Percentiles rank a stretch among this genome's conserved stretches.
Evolutionary conservation across 2,329 filamentous ascomycete genomes (phyloP).

Genomic region (Bertia moriformis): DNA sequence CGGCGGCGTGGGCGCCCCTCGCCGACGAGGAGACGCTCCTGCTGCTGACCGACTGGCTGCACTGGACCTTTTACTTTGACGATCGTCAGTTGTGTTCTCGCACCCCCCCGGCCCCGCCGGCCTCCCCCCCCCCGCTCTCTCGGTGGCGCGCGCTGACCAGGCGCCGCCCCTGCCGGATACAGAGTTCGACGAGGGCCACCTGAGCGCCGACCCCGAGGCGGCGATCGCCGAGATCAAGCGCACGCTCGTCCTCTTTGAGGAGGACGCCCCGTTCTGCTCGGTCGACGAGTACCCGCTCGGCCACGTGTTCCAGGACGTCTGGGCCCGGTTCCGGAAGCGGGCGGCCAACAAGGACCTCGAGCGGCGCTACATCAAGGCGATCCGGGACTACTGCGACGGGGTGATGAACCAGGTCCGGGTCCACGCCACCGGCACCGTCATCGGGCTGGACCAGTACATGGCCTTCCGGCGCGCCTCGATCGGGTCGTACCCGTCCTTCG

Average conservation of each 20-base stretch:
- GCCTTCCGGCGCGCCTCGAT: constrained; percentile 7
- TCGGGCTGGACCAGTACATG: constrained; percentile 8
- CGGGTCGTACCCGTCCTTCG: constrained; percentile 7
- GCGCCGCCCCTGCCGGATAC: too few species aligned
- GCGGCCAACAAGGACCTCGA: not conserved
- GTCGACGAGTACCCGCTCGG: constrained; percentile 8
- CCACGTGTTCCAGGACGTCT: constrained; percentile 12
- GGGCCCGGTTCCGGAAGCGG: constrained; percentile 8
- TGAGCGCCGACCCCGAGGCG: constrained; percentile 8
- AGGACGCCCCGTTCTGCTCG: constrained; percentile 8
- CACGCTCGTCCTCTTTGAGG: constrained; percentile 9
- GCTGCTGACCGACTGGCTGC: constrained; percentile 12
- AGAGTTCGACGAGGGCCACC: constrained; percentile 15
- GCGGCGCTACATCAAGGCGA: constrained; percentile 1
- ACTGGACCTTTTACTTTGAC: constrained; percentile 7
- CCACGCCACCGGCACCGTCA: constrained; percentile 2
- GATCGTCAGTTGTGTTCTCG: not conserved
- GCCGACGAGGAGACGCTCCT: constrained; percentile 9
- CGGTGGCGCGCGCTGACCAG: not conserved
- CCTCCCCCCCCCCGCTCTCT: constrained; percentile 1
- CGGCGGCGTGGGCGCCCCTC: constrained; percentile 9
- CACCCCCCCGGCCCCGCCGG: not conserved
- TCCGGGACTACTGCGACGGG: constrained; percentile 6
- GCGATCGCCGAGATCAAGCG: constrained; percentile 9
- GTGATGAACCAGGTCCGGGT: constrained; percentile 8